These are phyloP conservation scores for Euphorbia celastroides DNA, from an alignment of 441 rosid genomes.

Conservation along the genomic window DNA sequence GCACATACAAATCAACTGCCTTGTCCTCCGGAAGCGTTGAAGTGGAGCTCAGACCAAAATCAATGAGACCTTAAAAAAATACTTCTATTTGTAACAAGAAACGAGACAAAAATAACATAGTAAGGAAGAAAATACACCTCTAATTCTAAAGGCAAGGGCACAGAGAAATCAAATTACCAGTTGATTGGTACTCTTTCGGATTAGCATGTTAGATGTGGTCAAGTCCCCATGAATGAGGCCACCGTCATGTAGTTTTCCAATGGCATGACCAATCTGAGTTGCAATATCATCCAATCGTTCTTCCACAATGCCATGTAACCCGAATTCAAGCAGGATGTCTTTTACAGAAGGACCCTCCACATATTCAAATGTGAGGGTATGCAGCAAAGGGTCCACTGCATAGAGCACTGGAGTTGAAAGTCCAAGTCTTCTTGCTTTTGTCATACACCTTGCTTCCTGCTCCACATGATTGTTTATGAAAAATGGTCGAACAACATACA, in stretches of 20 bases:
- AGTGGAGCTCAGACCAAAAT: constrained; percentile 91
- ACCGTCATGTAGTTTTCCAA: constrained; percentile 91
- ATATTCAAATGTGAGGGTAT: constrained; percentile 61
- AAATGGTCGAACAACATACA: neutral
- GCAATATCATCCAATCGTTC: constrained; percentile 67
- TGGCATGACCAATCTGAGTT: constrained; percentile 70
- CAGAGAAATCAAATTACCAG: constrained; percentile 44
- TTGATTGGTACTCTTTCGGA: constrained; percentile 53
- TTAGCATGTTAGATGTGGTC: constrained; percentile 86
- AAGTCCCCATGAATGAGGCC: constrained; percentile 94
- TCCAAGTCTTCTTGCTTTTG: constrained; percentile 85
- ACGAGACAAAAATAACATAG: neutral
- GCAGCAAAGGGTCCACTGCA: constrained; percentile 63
- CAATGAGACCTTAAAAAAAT: constrained; percentile 64
- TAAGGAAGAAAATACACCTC: neutral
- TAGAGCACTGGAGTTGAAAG: constrained; percentile 70
- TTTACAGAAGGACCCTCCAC: constrained; percentile 71
- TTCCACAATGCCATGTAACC: constrained; percentile 50
- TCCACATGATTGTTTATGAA: too few species aligned
- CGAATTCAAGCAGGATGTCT: constrained; percentile 67
- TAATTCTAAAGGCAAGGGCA: too few species aligned
- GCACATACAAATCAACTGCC: constrained; percentile 91
- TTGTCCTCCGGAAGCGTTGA: constrained; percentile 91
- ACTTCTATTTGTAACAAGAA: constrained; percentile 12
- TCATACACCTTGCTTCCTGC: constrained; percentile 92